Percentiles rank a stretch among this genome's conserved stretches.
Evolutionary conservation across 1,284 basidiomycete species (phyloP).

Genomic region (Rhodotorula mucilaginosa): DNA sequence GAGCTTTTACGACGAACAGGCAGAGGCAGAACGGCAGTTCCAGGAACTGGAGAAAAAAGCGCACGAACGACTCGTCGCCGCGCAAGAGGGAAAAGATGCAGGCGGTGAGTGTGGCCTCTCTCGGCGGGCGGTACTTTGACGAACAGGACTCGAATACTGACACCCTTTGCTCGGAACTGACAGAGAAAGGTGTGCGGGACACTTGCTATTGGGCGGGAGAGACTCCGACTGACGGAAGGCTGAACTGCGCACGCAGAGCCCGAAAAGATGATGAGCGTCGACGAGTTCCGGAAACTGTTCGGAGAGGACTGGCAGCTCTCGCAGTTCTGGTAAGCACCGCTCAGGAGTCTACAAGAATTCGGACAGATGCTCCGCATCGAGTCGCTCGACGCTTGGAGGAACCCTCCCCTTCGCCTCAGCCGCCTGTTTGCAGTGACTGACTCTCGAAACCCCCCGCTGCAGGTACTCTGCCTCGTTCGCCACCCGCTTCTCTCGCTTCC

Average conservation of each 20-base stretch:
- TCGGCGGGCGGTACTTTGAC: neutral
- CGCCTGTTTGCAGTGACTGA: constrained; percentile 18
- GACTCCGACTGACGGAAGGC: too few species aligned
- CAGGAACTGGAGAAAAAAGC: constrained; percentile 34
- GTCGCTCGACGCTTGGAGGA: neutral
- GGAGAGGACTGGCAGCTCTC: constrained; percentile 43
- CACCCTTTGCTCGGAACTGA: too few species aligned
- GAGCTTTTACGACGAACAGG: constrained; percentile 45
- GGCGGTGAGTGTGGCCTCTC: constrained; percentile 10
- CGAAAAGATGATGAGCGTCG: constrained; percentile 41
- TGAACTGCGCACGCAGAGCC: constrained; percentile 22
- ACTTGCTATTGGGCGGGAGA: too few species aligned
- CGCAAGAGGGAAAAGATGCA: constrained; percentile 36
- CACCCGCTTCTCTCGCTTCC: constrained; percentile 32
- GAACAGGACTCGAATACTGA: too few species aligned
- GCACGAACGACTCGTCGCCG: constrained; percentile 24
- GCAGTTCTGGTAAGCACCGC: constrained; percentile 36
- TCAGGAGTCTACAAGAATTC: neutral
- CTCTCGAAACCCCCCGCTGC: neutral
- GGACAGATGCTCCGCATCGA: neutral
- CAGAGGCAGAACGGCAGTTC: constrained; percentile 43
- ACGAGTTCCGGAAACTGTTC: constrained; percentile 44
- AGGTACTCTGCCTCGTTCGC: constrained; percentile 46
- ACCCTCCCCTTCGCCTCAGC: constrained; percentile 2
- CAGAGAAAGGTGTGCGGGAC: too few species aligned